A percentile compares a stretch with the other conserved stretches of the same genome.
Conservation (phyloP, 2,329 filamentous ascomycete genomes). For the Penicillium glabrum region DNA sequence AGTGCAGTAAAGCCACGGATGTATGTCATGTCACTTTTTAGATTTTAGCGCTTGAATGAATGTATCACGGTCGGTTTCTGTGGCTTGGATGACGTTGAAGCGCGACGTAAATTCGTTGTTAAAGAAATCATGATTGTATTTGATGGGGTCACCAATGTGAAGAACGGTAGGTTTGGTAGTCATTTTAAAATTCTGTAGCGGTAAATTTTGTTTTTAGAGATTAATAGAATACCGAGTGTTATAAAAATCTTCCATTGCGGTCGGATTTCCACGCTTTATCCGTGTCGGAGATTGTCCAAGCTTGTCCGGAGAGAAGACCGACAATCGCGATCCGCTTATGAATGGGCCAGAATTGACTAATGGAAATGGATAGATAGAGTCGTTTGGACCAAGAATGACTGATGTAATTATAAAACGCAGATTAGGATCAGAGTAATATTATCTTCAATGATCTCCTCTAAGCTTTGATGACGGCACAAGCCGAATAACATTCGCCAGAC, state of each 20-base stretch:
- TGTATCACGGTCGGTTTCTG: slow-evolving; percentile 38
- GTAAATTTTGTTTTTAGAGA: background rate
- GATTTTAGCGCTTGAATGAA: slow-evolving; percentile 43
- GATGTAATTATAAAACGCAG: too few species aligned
- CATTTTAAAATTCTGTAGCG: background rate
- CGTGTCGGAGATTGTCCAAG: background rate
- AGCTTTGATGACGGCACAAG: background rate
- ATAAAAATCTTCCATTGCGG: background rate
- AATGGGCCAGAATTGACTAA: background rate
- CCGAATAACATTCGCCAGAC: background rate
- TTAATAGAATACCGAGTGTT: background rate
- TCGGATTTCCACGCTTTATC: background rate
- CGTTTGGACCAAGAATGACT: too few species aligned
- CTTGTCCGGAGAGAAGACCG: background rate
- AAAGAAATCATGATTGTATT: slow-evolving; percentile 46
- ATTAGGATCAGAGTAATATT: too few species aligned
- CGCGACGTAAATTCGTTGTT: slow-evolving; percentile 30
- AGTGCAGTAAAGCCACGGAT: background rate
- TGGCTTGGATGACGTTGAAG: slow-evolving; percentile 39
- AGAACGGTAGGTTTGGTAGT: slow-evolving; percentile 36
- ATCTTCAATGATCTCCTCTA: too few species aligned
- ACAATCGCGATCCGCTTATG: background rate
- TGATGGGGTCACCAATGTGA: slow-evolving; percentile 46
- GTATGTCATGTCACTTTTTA: slow-evolving; percentile 18
- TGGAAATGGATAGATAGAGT: too few species aligned